These are phyloP conservation scores for Paxillus rubicundulus DNA, from an alignment of 768 basidiomycete genomes.

Conservation along the genomic window DNA sequence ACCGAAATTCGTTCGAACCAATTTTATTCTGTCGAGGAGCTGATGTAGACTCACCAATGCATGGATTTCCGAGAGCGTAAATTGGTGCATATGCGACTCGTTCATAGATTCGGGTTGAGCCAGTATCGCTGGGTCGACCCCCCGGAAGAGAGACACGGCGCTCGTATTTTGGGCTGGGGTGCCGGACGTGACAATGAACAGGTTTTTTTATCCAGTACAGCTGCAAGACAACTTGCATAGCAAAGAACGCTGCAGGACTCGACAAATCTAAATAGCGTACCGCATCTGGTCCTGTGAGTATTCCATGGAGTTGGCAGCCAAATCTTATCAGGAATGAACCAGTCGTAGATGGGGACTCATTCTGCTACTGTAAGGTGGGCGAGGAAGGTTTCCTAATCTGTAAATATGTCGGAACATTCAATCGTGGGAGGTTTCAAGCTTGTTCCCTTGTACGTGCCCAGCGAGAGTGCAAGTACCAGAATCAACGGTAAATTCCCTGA, in stretches of 20 bases:
- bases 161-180: not conserved
- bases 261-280: constrained; percentile 8
- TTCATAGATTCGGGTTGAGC: constrained; percentile 4
- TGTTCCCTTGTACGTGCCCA: too few species aligned
- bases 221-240: constrained; percentile 27
- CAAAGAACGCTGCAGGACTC: constrained; percentile 26
- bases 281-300: constrained; percentile 27
- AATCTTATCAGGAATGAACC: constrained; percentile 30
- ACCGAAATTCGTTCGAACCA: not conserved
- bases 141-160: not conserved
- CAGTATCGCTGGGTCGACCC: not conserved
- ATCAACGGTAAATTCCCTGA: too few species aligned
- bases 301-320: constrained; percentile 27
- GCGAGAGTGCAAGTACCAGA: too few species aligned
- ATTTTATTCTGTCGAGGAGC: too few species aligned
- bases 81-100: constrained; percentile 31
- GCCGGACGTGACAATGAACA: constrained; percentile 15
- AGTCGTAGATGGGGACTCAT: constrained; percentile 12
- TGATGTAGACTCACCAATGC: constrained; percentile 25
- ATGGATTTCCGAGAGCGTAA: constrained; percentile 33
- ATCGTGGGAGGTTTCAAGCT: too few species aligned
- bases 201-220: constrained; percentile 26
- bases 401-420: too few species aligned
- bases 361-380: not conserved
- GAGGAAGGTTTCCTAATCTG: not conserved